Evolutionary conservation across 352 stramenopile genomes (phyloP), one percentile per base, ranked within the genome.

Genomic region (Phytopythium aichiense): DNA sequence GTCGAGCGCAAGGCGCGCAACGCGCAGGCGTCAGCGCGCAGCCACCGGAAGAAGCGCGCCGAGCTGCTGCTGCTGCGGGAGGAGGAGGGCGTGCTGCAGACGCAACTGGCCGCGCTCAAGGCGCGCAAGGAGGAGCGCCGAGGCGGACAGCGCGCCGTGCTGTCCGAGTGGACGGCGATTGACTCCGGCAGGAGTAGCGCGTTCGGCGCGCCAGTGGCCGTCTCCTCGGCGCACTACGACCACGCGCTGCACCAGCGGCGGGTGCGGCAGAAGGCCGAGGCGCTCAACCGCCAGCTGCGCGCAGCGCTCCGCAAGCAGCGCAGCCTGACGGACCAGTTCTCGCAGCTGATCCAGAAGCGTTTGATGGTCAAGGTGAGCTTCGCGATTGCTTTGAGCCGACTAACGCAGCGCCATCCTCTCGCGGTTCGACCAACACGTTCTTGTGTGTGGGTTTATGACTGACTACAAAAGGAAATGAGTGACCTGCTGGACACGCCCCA

Each of bases 1-100:
- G 15, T 37, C 18, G 7, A 28, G 9, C 22, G 48, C 23, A 55
- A 55, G 48, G 48, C 48, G 22, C 48, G 48, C 22, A 55, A 55
- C 48, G 48, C 48, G 48, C 48, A 37, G 48, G 48, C 48, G 48
- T 55, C 48, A 5, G 48, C 48, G 48, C 48, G 48, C 48, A 55
- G 48, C 48, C 64, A 71, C 28, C 64, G 67, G 8, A 65, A 65
- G 15, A 74, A 74, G 59, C 69, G 70, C 37, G 67, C 64, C 4
- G 67, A 74, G 38, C 69, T 74, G 33, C 16, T 68, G 50, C 60
- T 65, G 16, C 48, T 73, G n/a, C 23, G 63, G 8, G 61, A 30
- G 6, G 53, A 68, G 46, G 56, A 57, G 45, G 60, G 55, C 49
- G 55, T 66, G 55, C 56, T 73, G 50, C 59, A 71, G 28, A 11